Evolutionary conservation across 2,329 filamentous ascomycete genomes (phyloP).

Genomic region (Lasiodiplodia gonubiensis): DNA sequence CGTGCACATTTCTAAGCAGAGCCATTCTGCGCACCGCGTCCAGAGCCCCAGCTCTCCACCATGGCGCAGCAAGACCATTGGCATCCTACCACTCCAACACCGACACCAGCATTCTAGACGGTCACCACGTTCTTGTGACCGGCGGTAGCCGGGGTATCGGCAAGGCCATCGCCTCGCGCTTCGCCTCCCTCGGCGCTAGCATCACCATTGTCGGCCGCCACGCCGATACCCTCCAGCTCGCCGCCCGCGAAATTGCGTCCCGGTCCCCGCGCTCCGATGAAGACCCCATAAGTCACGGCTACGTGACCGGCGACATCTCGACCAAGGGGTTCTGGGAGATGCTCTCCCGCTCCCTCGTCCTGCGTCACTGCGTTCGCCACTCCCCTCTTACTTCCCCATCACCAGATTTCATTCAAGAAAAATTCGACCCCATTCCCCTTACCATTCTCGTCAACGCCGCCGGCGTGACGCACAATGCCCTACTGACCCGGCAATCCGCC

Average conservation of each 20-base stretch:
- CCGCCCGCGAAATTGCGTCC: background rate
- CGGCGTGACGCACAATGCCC: constrained; percentile 69
- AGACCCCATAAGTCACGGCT: constrained; percentile 26
- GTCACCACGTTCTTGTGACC: constrained; percentile 43
- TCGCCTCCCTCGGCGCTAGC: constrained; percentile 38
- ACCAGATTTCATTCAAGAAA: background rate
- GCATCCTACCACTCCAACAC: constrained; percentile 11
- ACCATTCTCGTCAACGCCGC: constrained; percentile 78
- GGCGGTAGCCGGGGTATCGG: constrained; percentile 48
- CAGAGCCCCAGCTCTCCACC: background rate
- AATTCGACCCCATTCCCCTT: constrained; percentile 28
- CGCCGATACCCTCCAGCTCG: constrained; percentile 31
- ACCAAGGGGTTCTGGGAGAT: constrained; percentile 37
- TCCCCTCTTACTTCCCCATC: constrained; percentile 4
- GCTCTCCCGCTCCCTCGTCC: background rate
- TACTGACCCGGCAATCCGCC: constrained; percentile 63
- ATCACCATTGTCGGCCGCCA: constrained; percentile 43
- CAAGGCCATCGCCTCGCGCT: constrained; percentile 43
- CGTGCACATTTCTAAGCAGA: background rate
- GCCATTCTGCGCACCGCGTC: background rate
- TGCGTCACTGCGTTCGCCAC: background rate
- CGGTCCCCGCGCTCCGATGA: background rate
- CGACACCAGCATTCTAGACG: background rate
- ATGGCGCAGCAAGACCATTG: background rate
- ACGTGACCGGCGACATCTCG: constrained; percentile 40